Evolutionary conservation across 768 basidiomycete genomes (phyloP).

Genomic region (Brasilioporus rufonigricans): DNA sequence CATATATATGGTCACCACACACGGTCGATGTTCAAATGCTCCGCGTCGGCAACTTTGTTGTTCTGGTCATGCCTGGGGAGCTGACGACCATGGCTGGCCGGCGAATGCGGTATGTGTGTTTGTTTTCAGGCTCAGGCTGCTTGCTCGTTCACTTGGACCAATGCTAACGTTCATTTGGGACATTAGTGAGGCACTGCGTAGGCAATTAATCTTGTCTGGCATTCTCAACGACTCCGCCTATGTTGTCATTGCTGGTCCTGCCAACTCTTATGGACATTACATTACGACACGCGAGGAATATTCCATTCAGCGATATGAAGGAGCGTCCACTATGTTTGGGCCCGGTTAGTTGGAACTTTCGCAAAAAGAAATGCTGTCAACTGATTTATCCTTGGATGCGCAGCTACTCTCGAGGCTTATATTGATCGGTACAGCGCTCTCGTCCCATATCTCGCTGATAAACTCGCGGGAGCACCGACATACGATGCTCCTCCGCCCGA

Average conservation of each 20-base stretch:
- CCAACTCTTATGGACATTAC: conserved; percentile 78
- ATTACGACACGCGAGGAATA: conserved; percentile 74
- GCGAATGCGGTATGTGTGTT: conserved; percentile 57
- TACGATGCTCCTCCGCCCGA: conserved; percentile 66
- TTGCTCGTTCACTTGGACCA: neutral
- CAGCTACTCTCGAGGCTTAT: conserved; percentile 78
- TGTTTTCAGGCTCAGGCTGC: neutral
- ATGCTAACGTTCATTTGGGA: neutral
- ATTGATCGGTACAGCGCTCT: conserved; percentile 72
- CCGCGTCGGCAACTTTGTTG: conserved; percentile 72
- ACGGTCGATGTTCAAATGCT: conserved; percentile 77
- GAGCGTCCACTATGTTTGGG: conserved; percentile 77
- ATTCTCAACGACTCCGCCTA: conserved; percentile 67
- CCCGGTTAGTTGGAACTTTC: conserved; percentile 48
- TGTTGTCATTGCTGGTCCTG: conserved; percentile 79
- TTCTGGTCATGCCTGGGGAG: conserved; percentile 75
- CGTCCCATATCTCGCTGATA: conserved; percentile 58
- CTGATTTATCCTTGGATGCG: neutral
- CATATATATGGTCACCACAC: conserved; percentile 74
- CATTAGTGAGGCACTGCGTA: conserved; percentile 62
- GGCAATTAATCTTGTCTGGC: conserved; percentile 58
- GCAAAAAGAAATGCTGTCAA: neutral
- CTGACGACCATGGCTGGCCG: conserved; percentile 82
- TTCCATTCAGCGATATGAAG: conserved; percentile 73
- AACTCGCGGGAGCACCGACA: conserved; percentile 43